phyloP scores from a whole-genome alignment of 768 basidiomycete species.

The Fomitopsis serialis region DNA sequence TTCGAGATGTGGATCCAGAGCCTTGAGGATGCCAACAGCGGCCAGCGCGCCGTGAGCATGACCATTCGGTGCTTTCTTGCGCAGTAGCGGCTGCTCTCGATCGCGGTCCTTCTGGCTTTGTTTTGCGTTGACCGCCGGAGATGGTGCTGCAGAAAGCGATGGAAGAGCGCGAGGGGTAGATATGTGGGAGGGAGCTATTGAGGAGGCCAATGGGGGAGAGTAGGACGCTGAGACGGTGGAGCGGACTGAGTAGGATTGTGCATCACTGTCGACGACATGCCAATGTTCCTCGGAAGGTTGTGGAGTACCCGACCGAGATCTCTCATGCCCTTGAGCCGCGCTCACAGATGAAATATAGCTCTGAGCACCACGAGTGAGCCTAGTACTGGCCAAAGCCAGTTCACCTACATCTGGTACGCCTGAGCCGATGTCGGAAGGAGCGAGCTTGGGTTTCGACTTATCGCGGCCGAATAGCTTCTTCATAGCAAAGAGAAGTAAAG shows the following conservation, averaged over 20 bases:
- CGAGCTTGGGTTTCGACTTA: conserved; percentile 30
- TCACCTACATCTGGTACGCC: conserved; percentile 22
- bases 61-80: conserved; percentile 21
- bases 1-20: conserved; percentile 49
- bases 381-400: conserved; percentile 3
- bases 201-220: conserved; percentile 5
- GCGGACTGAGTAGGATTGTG: conserved; percentile 7
- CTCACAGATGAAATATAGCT: conserved; percentile 5
- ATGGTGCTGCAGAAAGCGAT: conserved; percentile 4
- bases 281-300: conserved; percentile 20
- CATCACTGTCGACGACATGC: conserved; percentile 19
- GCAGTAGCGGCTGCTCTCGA: conserved; percentile 15
- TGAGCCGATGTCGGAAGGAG: conserved; percentile 24
- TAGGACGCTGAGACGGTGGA: conserved; percentile 7
- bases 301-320: conserved; percentile 6
- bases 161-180: no score
- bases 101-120: conserved; percentile 15
- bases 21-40: conserved; percentile 51
- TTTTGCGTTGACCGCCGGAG: conserved; percentile 1
- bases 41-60: conserved; percentile 22
- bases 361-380: conserved; percentile 8
- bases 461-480: conserved; percentile 55
- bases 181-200: conserved; percentile 9
- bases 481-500: conserved; percentile 28
- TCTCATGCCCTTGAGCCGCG: conserved; percentile 11